phyloP scores from a whole-genome alignment of 305 asterid genomes.

The Solanum chacoense region DNA sequence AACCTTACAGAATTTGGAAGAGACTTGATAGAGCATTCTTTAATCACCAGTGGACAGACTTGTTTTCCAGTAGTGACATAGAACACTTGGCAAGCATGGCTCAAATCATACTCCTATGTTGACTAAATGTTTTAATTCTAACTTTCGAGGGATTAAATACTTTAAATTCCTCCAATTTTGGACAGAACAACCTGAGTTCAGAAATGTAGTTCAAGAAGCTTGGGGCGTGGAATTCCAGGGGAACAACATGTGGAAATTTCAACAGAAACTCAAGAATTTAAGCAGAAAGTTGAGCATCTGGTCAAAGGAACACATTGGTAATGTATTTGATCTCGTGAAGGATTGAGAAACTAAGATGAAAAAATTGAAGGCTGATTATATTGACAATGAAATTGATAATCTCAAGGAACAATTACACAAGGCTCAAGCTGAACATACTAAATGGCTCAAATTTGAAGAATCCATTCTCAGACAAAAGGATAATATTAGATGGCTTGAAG shows the following conservation, averaged over 20 bases:
- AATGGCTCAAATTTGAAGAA: neutral
- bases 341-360: neutral
- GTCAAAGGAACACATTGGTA: neutral
- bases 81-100: neutral
- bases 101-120: neutral
- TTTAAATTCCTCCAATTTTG: neutral
- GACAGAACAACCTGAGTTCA: neutral
- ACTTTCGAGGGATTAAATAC: neutral
- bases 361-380: neutral
- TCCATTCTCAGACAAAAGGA: neutral
- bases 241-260: neutral
- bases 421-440: neutral
- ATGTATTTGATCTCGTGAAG: neutral
- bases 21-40: neutral
- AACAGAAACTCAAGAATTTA: neutral
- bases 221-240: neutral
- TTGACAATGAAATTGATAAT: neutral
- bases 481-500: too few relatives aligned
- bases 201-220: neutral
- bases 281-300: neutral
- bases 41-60: neutral
- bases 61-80: neutral
- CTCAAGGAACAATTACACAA: neutral
- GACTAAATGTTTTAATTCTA: neutral
- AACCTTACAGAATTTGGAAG: neutral